Evolutionary conservation across 2,329 filamentous ascomycete genomes (phyloP).

Genomic region (Diaporthe ilicicola): DNA sequence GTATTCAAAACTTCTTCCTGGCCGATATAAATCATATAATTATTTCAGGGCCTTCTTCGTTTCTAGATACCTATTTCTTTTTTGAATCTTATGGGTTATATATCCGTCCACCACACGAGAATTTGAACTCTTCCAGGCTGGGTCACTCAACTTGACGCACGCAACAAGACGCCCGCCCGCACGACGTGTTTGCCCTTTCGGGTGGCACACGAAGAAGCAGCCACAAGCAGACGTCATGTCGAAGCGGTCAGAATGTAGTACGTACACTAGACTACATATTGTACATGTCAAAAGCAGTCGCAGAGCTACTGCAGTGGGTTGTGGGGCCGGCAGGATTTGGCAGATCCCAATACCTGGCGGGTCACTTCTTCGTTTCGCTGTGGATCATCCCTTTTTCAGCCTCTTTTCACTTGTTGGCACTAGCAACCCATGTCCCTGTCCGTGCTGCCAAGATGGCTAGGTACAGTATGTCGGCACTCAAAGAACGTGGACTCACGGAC

Average conservation of each 20-base stretch:
- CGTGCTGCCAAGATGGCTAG: not conserved
- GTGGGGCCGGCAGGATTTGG: not conserved
- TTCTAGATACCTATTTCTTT: not conserved
- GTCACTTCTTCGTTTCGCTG: not conserved
- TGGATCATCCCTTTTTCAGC: not conserved
- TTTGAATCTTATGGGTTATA: not conserved
- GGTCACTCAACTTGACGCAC: not conserved
- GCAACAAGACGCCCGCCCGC: not conserved
- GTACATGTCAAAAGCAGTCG: not conserved
- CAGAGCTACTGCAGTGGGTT: not conserved
- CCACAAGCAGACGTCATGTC: not conserved
- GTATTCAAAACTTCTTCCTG: not conserved
- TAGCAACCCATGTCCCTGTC: not conserved
- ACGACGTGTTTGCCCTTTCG: not conserved
- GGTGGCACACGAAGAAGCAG: not conserved
- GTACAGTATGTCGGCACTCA: not conserved
- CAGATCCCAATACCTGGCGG: constrained; percentile 17
- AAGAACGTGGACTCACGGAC: not conserved
- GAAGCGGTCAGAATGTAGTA: not conserved
- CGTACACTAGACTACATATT: too few species aligned
- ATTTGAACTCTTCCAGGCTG: not conserved
- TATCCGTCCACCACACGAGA: not conserved
- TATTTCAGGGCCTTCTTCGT: not conserved
- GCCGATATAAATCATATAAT: too few species aligned
- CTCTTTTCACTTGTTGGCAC: not conserved